A percentile compares a stretch with the other conserved stretches of the same genome.
These are phyloP conservation scores for Camellia lanceoleosa DNA, from an alignment of 148 eudicot genomes.

Conservation along the genomic window DNA sequence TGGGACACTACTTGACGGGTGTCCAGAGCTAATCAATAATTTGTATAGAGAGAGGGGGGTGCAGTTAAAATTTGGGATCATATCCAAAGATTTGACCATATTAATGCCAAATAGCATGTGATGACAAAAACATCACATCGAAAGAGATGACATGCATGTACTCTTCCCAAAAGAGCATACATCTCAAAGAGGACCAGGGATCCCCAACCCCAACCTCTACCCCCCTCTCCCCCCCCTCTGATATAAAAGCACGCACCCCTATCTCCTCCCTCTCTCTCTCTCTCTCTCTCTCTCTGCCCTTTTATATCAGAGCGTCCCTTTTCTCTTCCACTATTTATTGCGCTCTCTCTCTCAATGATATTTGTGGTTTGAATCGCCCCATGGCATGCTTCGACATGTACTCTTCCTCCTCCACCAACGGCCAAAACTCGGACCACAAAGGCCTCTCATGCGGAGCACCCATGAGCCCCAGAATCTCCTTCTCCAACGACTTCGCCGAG, in stretches of 20 bases:
- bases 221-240: constrained; percentile 12
- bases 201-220: not conserved
- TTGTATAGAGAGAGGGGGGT: not conserved
- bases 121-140: constrained; percentile 32
- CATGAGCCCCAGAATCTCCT: constrained; percentile 88
- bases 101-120: constrained; percentile 7
- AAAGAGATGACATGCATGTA: constrained; percentile 23
- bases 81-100: constrained; percentile 16
- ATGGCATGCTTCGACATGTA: constrained; percentile 84
- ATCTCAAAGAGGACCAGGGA: not conserved
- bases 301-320: not conserved
- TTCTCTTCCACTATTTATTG: too few relatives aligned
- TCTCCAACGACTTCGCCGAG: constrained; percentile 86
- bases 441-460: constrained; percentile 26
- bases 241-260: constrained; percentile 30
- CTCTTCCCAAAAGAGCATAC: not conserved
- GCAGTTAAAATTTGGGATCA: not conserved
- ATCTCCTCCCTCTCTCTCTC: too few relatives aligned
- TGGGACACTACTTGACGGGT: too few relatives aligned
- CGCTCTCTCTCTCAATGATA: too few relatives aligned
- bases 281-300: too few relatives aligned
- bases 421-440: constrained; percentile 25
- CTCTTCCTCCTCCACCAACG: constrained; percentile 13
- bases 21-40: too few relatives aligned
- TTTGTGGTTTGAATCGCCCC: constrained; percentile 4